Conservation (phyloP, 495 filamentous ascomycete species). For the Talaromyces trachyspermus region DNA sequence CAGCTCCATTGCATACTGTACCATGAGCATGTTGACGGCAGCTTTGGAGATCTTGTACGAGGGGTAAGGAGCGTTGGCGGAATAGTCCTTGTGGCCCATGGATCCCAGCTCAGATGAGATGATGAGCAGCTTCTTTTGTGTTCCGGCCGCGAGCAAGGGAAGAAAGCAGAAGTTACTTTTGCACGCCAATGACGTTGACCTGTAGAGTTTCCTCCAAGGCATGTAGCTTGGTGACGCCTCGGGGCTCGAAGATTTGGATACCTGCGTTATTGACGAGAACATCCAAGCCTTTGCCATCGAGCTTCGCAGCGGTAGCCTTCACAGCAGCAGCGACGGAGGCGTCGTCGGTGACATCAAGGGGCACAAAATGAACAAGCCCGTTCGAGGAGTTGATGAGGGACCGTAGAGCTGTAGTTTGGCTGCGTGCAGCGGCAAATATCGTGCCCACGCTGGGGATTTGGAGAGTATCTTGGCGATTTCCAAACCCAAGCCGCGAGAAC, state of each 20-base stretch:
- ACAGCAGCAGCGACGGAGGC: slow-evolving; percentile 35
- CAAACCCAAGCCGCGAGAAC: slow-evolving; percentile 32
- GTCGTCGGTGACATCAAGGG: slow-evolving; percentile 37
- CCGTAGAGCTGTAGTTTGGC: slow-evolving; percentile 17
- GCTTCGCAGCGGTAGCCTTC: slow-evolving; percentile 20
- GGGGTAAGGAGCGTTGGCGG: slow-evolving; percentile 5
- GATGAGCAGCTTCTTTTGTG: slow-evolving; percentile 31
- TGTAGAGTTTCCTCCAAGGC: slow-evolving; percentile 5
- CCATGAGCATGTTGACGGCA: slow-evolving; percentile 31
- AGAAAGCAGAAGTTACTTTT: slow-evolving; percentile 3
- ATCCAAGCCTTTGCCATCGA: slow-evolving; percentile 24
- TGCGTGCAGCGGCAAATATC: slow-evolving; percentile 32
- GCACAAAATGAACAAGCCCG: slow-evolving; percentile 35
- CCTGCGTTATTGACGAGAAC: slow-evolving; percentile 15
- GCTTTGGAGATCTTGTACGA: slow-evolving; percentile 34
- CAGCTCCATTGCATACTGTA: slow-evolving; percentile 25
- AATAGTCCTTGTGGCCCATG: slow-evolving; percentile 13
- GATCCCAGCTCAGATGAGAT: slow-evolving; percentile 33
- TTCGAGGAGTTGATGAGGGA: slow-evolving; percentile 12
- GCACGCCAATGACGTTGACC: slow-evolving; percentile 10
- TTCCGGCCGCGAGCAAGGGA: slow-evolving; percentile 9
- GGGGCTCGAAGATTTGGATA: background rate
- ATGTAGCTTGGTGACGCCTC: slow-evolving; percentile 7
- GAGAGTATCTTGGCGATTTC: slow-evolving; percentile 25
- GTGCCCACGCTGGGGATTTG: slow-evolving; percentile 21